Conservation (phyloP, 169 alveolate species). For the Plasmodium reichenowi region DNA sequence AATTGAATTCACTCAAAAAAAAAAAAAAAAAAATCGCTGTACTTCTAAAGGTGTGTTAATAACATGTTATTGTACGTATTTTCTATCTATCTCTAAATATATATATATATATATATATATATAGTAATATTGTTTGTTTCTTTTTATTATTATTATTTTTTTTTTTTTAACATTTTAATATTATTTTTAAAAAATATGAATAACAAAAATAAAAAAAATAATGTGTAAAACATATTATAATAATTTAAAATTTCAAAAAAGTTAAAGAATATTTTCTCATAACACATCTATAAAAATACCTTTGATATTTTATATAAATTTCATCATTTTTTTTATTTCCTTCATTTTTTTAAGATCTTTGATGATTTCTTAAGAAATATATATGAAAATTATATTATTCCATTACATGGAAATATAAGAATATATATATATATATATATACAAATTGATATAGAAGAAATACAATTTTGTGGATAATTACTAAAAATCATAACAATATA, state of each 20-base stretch:
- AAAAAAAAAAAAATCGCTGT: not conserved
- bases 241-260: not conserved
- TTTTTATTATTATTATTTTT: slow-evolving; percentile 3
- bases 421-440: too few species aligned
- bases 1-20: too few species aligned
- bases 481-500: too few species aligned
- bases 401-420: too few species aligned
- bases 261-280: not conserved
- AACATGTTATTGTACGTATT: slow-evolving; percentile 8
- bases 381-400: too few species aligned
- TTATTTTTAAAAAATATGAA: not conserved
- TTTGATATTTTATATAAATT: too few species aligned
- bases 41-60: not conserved
- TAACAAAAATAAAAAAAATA: not conserved
- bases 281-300: not conserved
- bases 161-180: not conserved
- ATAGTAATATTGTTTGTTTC: not conserved
- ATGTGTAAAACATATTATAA: not conserved
- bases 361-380: too few species aligned
- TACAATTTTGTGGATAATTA: too few species aligned
- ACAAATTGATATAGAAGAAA: too few species aligned
- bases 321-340: too few species aligned
- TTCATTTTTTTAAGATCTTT: too few species aligned
- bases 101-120: not conserved
- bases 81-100: not conserved